Percentiles rank a stretch among this genome's conserved stretches.
phyloP scores from a whole-genome alignment of 1,284 basidiomycete genomes.

The Cystobasidium slooffiae region DNA sequence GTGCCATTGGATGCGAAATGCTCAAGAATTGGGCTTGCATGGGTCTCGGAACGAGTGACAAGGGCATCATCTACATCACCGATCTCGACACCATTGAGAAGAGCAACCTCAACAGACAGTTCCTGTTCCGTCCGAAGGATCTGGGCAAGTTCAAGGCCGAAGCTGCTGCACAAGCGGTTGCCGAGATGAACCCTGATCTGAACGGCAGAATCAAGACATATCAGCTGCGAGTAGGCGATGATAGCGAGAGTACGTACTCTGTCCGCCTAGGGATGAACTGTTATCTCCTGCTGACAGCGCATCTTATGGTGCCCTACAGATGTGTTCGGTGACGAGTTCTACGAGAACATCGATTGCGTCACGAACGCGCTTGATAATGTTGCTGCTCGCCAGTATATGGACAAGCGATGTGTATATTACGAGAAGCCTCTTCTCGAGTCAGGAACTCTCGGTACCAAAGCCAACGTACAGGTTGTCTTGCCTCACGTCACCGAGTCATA shows the following conservation, averaged over 20 bases:
- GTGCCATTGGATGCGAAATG: slow-evolving; percentile 99
- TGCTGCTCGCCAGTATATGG: slow-evolving; percentile 96
- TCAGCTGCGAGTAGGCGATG: slow-evolving; percentile 91
- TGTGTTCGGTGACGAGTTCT: slow-evolving; percentile 88
- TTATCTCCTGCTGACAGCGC: background rate
- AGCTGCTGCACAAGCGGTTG: slow-evolving; percentile 87
- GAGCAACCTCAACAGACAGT: slow-evolving; percentile 97
- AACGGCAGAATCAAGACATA: slow-evolving; percentile 84
- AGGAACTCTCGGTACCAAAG: slow-evolving; percentile 97
- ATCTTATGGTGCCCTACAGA: slow-evolving; percentile 68
- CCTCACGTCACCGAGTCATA: slow-evolving; percentile 97
- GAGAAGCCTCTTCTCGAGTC: slow-evolving; percentile 96
- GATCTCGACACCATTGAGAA: slow-evolving; percentile 99
- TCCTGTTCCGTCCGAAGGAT: slow-evolving; percentile 96
- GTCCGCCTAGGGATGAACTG: background rate
- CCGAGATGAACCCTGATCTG: slow-evolving; percentile 95
- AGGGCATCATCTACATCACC: slow-evolving; percentile 89
- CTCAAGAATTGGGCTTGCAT: slow-evolving; percentile 99
- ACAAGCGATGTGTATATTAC: slow-evolving; percentile 96
- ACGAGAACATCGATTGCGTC: slow-evolving; percentile 84
- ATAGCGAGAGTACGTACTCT: slow-evolving; percentile 78
- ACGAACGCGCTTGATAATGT: slow-evolving; percentile 99
- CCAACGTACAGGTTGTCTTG: slow-evolving; percentile 94
- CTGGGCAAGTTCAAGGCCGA: slow-evolving; percentile 98
- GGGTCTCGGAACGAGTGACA: slow-evolving; percentile 81